These are phyloP conservation scores for Hericium rajendrae DNA, from an alignment of 768 basidiomycete species.

Conservation along the genomic window DNA sequence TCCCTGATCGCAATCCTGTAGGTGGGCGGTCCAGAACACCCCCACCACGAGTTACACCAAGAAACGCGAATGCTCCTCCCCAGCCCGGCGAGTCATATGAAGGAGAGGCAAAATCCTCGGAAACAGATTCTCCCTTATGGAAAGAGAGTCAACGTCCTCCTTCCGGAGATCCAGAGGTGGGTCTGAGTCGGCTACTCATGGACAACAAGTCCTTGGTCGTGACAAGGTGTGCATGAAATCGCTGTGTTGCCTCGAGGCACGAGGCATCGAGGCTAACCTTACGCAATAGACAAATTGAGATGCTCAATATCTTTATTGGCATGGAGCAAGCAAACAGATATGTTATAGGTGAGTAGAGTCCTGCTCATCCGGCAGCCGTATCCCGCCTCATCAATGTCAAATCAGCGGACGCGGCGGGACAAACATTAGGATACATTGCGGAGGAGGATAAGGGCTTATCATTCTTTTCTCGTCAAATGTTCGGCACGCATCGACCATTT, in stretches of 20 bases:
- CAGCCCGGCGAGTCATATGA: not conserved
- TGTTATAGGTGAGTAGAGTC: slow-evolving; percentile 42
- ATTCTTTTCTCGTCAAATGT: slow-evolving; percentile 57
- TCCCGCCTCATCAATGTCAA: not conserved
- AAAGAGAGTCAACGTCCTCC: slow-evolving; percentile 29
- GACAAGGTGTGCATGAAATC: slow-evolving; percentile 48
- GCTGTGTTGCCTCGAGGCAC: too few relatives aligned
- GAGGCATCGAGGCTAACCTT: not conserved
- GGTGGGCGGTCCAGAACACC: slow-evolving; percentile 22
- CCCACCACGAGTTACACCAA: not conserved
- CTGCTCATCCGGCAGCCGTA: not conserved
- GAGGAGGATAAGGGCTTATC: slow-evolving; percentile 57
- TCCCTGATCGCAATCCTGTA: slow-evolving; percentile 29
- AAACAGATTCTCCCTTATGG: slow-evolving; percentile 37
- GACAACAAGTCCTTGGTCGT: slow-evolving; percentile 43
- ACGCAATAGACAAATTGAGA: slow-evolving; percentile 63
- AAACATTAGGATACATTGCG: slow-evolving; percentile 66
- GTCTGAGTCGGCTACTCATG: slow-evolving; percentile 35
- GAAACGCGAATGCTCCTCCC: not conserved
- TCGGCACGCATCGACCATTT: slow-evolving; percentile 77
- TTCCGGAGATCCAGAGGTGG: slow-evolving; percentile 31
- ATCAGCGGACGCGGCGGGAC: slow-evolving; percentile 45
- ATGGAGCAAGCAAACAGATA: slow-evolving; percentile 81
- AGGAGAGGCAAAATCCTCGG: slow-evolving; percentile 22
- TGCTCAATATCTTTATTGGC: slow-evolving; percentile 82